phyloP scores from a whole-genome alignment of 345 rosid genomes.

The Salix udensis region DNA sequence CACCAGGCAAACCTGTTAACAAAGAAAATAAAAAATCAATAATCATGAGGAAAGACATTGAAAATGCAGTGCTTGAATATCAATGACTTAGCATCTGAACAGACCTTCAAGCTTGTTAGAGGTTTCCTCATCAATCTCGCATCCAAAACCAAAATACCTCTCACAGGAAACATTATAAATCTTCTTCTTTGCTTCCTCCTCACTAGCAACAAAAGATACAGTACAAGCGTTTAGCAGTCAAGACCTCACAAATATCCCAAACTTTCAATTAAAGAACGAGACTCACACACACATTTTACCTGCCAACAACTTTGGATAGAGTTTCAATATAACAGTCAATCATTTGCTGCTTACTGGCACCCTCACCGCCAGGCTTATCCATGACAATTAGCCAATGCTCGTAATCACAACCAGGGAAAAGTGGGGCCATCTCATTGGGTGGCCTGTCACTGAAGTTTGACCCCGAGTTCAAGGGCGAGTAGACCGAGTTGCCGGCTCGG shows the following conservation, averaged over 20 bases:
- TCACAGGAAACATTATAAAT: slow-evolving; percentile 96
- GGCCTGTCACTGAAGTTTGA: slow-evolving; percentile 92
- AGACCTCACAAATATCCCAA: neutral
- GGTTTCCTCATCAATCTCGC: slow-evolving; percentile 95
- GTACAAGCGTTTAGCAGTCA: neutral
- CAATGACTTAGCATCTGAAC: neutral
- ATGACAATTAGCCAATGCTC: slow-evolving; percentile 96
- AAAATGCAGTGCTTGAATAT: neutral
- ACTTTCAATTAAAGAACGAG: neutral
- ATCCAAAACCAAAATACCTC: slow-evolving; percentile 91
- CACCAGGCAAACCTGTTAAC: slow-evolving; percentile 73
- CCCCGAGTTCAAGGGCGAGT: slow-evolving; percentile 86
- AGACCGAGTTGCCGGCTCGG: slow-evolving; percentile 65
- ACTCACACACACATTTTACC: slow-evolving; percentile 27
- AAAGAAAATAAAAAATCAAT: neutral
- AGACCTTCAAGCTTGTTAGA: slow-evolving; percentile 86
- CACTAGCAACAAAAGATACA: slow-evolving; percentile 30
- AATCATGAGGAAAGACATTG: neutral
- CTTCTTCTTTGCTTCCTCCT: slow-evolving; percentile 86
- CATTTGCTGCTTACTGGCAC: slow-evolving; percentile 88
- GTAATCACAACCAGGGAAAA: slow-evolving; percentile 91
- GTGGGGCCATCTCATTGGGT: slow-evolving; percentile 92
- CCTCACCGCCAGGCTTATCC: slow-evolving; percentile 92
- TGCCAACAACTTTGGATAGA: slow-evolving; percentile 72
- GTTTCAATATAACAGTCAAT: slow-evolving; percentile 84